phyloP scores from a whole-genome alignment of 1,284 basidiomycete species.

The Ganoderma leucocontextum region DNA sequence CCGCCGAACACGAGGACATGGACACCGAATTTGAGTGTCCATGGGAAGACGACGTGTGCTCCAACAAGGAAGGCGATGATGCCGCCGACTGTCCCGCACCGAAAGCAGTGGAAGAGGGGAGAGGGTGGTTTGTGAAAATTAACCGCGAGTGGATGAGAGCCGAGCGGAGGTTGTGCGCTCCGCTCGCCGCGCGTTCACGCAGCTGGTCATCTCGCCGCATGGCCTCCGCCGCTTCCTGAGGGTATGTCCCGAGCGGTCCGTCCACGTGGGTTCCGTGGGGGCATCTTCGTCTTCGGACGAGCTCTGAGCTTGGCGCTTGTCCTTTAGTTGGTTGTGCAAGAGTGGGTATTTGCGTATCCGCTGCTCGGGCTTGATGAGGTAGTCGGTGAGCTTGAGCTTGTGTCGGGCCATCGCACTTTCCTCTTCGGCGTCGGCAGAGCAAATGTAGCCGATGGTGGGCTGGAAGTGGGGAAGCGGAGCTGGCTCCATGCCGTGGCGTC shows the following conservation, averaged over 20 bases:
- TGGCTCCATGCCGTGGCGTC: constrained; percentile 13
- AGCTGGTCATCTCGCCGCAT: constrained; percentile 69
- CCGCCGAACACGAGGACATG: constrained; percentile 18
- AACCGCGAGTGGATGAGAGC: constrained; percentile 77
- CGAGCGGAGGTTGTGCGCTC: constrained; percentile 71
- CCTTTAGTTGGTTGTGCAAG: constrained; percentile 78
- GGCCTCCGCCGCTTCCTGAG: constrained; percentile 54
- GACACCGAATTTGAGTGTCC: constrained; percentile 16
- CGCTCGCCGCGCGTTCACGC: constrained; percentile 58
- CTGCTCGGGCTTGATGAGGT: constrained; percentile 91
- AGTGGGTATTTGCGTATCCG: constrained; percentile 92
- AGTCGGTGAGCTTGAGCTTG: constrained; percentile 77
- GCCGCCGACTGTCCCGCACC: constrained; percentile 23
- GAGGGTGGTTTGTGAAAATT: constrained; percentile 24
- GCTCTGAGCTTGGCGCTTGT: constrained; percentile 43
- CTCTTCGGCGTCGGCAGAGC: constrained; percentile 19
- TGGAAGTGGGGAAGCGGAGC: constrained; percentile 22
- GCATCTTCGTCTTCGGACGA: constrained; percentile 18
- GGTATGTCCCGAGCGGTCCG: constrained; percentile 3
- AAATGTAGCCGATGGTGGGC: constrained; percentile 15
- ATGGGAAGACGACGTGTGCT: constrained; percentile 30
- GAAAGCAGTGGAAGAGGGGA: constrained; percentile 15
- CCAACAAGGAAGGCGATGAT: constrained; percentile 21
- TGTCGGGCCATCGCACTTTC: constrained; percentile 32
- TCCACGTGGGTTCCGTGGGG: not conserved